Conservation (phyloP, 441 rosid species). For the Populus hybrid region DNA sequence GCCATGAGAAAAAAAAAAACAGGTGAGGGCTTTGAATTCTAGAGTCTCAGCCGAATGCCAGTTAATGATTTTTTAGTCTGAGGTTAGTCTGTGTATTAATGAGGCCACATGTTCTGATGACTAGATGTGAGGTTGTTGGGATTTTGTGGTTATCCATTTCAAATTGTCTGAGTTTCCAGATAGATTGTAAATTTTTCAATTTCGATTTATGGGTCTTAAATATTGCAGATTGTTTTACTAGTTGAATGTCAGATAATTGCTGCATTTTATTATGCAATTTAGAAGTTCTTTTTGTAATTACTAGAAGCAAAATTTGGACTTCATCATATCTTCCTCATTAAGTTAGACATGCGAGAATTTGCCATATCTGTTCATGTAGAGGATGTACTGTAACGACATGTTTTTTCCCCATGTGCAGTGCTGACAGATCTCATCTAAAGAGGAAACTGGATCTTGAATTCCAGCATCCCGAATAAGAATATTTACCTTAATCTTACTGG, state of each 20-base stretch:
- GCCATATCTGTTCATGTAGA: not conserved
- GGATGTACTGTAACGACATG: not conserved
- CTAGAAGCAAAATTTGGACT: not conserved
- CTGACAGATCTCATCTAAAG: conserved; percentile 84
- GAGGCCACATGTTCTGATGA: not conserved
- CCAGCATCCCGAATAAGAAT: conserved; percentile 51
- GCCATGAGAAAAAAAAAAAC: not conserved
- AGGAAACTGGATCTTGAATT: conserved; percentile 93
- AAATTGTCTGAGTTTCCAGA: not conserved
- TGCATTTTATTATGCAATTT: not conserved
- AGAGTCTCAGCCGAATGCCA: not conserved
- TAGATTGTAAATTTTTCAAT: not conserved
- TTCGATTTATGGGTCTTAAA: not conserved
- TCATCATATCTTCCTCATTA: not conserved
- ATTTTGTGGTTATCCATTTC: not conserved
- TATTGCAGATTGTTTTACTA: not conserved
- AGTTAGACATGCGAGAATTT: not conserved
- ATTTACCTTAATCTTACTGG: not conserved
- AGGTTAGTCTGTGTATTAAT: too few relatives aligned
- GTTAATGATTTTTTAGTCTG: not conserved
- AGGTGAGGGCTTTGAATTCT: not conserved
- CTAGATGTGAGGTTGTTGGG: not conserved
- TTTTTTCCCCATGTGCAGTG: conserved; percentile 42
- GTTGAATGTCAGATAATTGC: not conserved
- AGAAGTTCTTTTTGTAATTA: too few relatives aligned